Conservation (phyloP, 2,329 filamentous ascomycete species). For the Capronia americana region DNA sequence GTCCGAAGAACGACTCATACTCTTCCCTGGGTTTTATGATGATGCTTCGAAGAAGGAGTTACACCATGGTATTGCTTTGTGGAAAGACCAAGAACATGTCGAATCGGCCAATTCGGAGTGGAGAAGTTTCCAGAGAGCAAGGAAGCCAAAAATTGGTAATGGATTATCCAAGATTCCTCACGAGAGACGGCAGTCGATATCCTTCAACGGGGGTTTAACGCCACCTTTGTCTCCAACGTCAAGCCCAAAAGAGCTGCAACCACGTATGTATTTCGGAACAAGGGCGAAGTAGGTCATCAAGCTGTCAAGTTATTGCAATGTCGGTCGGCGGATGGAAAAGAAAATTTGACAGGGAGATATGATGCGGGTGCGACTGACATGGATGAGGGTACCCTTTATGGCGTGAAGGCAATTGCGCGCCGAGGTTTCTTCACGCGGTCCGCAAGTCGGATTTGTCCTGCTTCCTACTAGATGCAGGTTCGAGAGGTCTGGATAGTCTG, state of each 20-base stretch:
- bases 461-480: no score
- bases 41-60: not conserved
- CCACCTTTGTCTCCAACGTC: not conserved
- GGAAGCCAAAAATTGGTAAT: not conserved
- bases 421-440: no score
- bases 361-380: no score
- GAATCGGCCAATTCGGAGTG: not conserved
- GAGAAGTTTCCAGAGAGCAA: not conserved
- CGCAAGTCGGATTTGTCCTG: no score
- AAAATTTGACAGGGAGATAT: no score
- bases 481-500: no score
- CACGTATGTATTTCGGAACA: not conserved
- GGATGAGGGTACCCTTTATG: no score
- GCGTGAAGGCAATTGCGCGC: no score
- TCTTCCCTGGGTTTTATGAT: constrained; percentile 1
- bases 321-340: no score
- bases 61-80: not conserved
- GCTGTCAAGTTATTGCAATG: not conserved
- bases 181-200: not conserved
- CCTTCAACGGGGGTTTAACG: not conserved
- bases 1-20: not conserved
- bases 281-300: not conserved
- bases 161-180: not conserved
- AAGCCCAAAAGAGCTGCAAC: not conserved
- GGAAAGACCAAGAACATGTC: constrained; percentile 1